phyloP scores from a whole-genome alignment of 2,329 filamentous ascomycete genomes.

The Aspergillus oerlinghausenensis region DNA sequence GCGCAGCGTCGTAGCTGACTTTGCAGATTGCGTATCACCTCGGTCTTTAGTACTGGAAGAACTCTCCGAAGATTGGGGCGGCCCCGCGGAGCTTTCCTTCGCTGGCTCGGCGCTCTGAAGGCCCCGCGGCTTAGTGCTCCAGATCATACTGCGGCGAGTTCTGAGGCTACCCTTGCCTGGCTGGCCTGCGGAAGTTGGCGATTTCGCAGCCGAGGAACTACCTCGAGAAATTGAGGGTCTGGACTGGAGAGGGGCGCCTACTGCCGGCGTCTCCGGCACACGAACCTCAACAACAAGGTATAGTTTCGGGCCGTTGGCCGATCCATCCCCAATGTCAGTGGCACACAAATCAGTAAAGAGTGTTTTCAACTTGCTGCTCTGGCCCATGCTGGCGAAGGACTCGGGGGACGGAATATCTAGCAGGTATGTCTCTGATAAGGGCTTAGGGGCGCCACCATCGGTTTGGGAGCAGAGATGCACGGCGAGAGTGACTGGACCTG shows the following conservation, averaged over 20 bases:
- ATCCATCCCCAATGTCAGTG: constrained; percentile 63
- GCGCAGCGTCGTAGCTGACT: constrained; percentile 51
- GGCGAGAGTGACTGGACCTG: constrained; percentile 70
- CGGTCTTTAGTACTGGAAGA: constrained; percentile 24
- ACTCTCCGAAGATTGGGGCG: constrained; percentile 30
- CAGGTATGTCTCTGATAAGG: constrained; percentile 77
- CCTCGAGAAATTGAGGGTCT: constrained; percentile 33
- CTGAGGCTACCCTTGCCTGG: constrained; percentile 34
- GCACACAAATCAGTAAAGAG: constrained; percentile 83
- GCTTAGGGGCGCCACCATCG: constrained; percentile 57
- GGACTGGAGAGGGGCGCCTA: constrained; percentile 18
- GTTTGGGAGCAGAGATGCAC: constrained; percentile 73
- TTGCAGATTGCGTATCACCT: constrained; percentile 21
- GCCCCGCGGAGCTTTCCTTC: constrained; percentile 23
- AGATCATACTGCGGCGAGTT: constrained; percentile 44
- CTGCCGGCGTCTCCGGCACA: constrained; percentile 47
- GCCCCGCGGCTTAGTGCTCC: constrained; percentile 33
- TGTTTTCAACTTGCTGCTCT: constrained; percentile 69
- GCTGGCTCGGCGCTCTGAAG: constrained; percentile 26
- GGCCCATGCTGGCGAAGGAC: constrained; percentile 60
- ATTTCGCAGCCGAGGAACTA: constrained; percentile 25
- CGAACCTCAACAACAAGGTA: constrained; percentile 81
- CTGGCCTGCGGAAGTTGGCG: constrained; percentile 23
- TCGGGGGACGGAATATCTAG: constrained; percentile 74
- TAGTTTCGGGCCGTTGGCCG: constrained; percentile 63